A percentile compares a stretch with the other conserved stretches of the same genome.
These are phyloP conservation scores for Neonectria magnoliae DNA, from an alignment of 2,329 filamentous ascomycete genomes.

Conservation along the genomic window DNA sequence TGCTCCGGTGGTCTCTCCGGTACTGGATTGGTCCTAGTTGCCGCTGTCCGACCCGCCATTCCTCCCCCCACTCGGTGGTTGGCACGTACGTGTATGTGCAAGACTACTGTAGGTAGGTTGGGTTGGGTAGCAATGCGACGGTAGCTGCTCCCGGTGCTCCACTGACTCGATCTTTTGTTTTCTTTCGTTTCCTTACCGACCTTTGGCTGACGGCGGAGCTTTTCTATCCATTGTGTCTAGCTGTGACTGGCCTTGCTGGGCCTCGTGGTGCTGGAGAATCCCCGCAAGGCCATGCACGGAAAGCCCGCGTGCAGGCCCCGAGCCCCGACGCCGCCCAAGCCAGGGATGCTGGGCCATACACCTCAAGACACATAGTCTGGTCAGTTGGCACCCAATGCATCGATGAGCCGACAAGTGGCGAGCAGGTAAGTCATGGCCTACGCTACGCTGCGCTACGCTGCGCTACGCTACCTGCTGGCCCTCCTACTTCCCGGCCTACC, in stretches of 20 bases:
- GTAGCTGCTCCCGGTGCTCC: constrained; percentile 29
- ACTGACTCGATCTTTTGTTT: constrained; percentile 20
- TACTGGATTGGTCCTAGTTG: constrained; percentile 23
- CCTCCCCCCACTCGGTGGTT: constrained; percentile 10
- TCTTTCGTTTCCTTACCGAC: constrained; percentile 20
- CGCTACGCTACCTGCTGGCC: neutral
- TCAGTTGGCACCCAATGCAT: constrained; percentile 39
- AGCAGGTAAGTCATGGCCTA: constrained; percentile 25
- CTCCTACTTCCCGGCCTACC: neutral
- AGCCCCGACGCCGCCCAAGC: constrained; percentile 38
- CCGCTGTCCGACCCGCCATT: constrained; percentile 23
- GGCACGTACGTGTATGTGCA: neutral
- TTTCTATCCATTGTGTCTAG: constrained; percentile 21
- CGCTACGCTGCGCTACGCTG: too few relatives aligned
- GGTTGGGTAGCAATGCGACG: constrained; percentile 45
- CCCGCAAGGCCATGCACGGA: constrained; percentile 41
- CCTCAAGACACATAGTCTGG: constrained; percentile 39
- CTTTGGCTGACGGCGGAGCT: constrained; percentile 27
- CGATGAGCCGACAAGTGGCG: constrained; percentile 45
- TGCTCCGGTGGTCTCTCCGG: constrained; percentile 5
- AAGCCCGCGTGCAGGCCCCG: constrained; percentile 40
- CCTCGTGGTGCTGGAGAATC: constrained; percentile 23
- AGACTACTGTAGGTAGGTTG: too few relatives aligned
- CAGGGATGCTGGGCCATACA: constrained; percentile 44
- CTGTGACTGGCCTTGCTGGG: constrained; percentile 35